Base-by-base conservation (phyloP, 1,139 yeast genomes). In the Scheffersomyces titani region DNA sequence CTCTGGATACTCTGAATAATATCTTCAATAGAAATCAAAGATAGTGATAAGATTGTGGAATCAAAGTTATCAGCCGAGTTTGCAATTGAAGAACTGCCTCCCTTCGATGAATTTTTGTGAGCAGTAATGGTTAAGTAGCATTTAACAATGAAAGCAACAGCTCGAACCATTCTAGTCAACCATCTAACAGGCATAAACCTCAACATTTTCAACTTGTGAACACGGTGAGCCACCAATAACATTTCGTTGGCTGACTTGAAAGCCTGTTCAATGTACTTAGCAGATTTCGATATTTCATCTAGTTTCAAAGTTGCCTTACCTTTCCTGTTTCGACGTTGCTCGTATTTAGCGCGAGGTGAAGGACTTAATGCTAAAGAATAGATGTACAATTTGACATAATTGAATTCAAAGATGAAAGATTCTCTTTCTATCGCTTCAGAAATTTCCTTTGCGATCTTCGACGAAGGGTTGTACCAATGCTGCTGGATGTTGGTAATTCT, bases 171-270 rank as follows among this genome's bases (percentile, higher is more conserved):
- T 58, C 97, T 78, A 0, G 92, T 89, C 5, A 90, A 87, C 97
- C 97, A 92, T 61, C 97, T 78, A 16, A 92, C 93, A 0, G 98
- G 97, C 86, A 93, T 91, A 66, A 83, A 89, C 59, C 87, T 78
- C 54, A 91, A 74, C 76, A 88, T 75, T 60, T 83, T 85, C 59
- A 88, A 75, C 59, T 80, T 78, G 65, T 89, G 92, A 2, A 91
- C 87, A 49, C 96, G 75, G 56, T 85, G 85, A 2, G 94, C 91
- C 3, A 89, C 88, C 40, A 84, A 81, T 47, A 92, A 73, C 70
- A 91, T 84, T 65, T 90, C 96, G 64, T 88, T 88, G 0, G 98
- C 97, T 0, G 98, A 89, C 58, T 81, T 85, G 61, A 89, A 90
- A 0, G 98, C 98, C 60, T 87, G 80, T 57, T 88, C 94, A 24